A percentile compares a stretch with the other conserved stretches of the same genome.
phyloP scores from a whole-genome alignment of 345 rosid genomes.

The Melaleuca quinquenervia region DNA sequence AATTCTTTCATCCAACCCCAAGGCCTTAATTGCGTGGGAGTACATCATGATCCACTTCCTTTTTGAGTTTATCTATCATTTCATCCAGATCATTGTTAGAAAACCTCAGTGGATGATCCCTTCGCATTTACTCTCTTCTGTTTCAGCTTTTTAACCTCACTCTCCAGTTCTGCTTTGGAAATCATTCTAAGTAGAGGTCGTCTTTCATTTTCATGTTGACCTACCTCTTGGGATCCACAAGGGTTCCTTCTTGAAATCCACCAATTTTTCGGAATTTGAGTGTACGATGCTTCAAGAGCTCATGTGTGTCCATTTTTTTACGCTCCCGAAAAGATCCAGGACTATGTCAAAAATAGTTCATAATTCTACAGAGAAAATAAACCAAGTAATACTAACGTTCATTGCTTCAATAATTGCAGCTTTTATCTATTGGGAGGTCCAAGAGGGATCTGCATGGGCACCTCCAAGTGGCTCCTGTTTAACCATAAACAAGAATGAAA shows the following conservation, averaged over 20 bases:
- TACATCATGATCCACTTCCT: conserved; percentile 71
- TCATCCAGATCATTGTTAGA: conserved; percentile 37
- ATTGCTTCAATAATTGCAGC: conserved; percentile 61
- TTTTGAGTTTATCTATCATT: conserved; percentile 59
- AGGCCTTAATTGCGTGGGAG: conserved; percentile 45
- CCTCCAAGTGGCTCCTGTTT: conserved; percentile 92
- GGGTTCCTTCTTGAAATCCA: conserved; percentile 53
- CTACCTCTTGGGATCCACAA: conserved; percentile 52
- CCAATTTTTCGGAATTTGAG: conserved; percentile 83
- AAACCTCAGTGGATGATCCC: conserved; percentile 44
- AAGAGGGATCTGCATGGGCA: conserved; percentile 84
- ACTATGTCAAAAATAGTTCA: neutral
- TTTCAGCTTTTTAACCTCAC: conserved; percentile 59
- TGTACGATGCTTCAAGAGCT: conserved; percentile 58
- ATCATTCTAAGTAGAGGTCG: conserved; percentile 14
- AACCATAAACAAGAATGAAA: neutral
- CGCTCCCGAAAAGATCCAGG: conserved; percentile 48
- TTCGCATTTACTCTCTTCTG: conserved; percentile 53
- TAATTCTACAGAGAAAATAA: conserved; percentile 1
- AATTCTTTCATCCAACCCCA: conserved; percentile 49
- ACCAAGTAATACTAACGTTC: conserved; percentile 43
- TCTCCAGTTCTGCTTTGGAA: conserved; percentile 40
- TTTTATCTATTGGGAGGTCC: conserved; percentile 91
- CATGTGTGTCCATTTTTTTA: conserved; percentile 46
- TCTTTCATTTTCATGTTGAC: conserved; percentile 70